These are phyloP conservation scores for Citrus hindsii DNA, from an alignment of 345 rosid species.

Conservation along the genomic window DNA sequence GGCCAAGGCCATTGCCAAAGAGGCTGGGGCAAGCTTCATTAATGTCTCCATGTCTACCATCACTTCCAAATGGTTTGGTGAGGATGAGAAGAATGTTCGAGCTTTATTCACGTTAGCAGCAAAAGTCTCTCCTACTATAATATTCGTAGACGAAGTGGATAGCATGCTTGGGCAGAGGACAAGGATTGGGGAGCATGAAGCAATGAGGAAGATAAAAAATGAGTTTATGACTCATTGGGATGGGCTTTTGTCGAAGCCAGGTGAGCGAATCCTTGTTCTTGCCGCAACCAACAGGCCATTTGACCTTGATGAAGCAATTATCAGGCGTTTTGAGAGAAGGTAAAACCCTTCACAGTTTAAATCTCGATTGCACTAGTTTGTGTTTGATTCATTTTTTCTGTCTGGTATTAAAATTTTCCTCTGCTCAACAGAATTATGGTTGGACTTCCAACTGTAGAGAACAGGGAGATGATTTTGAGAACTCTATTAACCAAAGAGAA, in stretches of 20 bases:
- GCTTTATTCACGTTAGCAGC: slow-evolving; percentile 89
- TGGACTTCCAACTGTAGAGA: slow-evolving; percentile 65
- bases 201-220: slow-evolving; percentile 77
- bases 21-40: slow-evolving; percentile 96
- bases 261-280: slow-evolving; percentile 85
- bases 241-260: slow-evolving; percentile 70
- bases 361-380: not conserved
- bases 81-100: slow-evolving; percentile 95
- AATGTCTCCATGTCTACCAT: slow-evolving; percentile 96
- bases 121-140: slow-evolving; percentile 87
- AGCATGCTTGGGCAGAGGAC: slow-evolving; percentile 97
- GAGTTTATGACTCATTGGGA: slow-evolving; percentile 98
- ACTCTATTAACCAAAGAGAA: slow-evolving; percentile 70
- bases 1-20: slow-evolving; percentile 94
- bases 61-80: slow-evolving; percentile 98
- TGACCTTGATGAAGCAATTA: slow-evolving; percentile 93
- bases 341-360: slow-evolving; percentile 7
- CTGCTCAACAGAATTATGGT: slow-evolving; percentile 61
- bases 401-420: not conserved
- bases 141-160: slow-evolving; percentile 95
- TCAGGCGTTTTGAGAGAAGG: slow-evolving; percentile 94
- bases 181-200: slow-evolving; percentile 93
- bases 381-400: not conserved
- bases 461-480: slow-evolving; percentile 65
- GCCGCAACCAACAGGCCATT: slow-evolving; percentile 97